Conservation (phyloP, 2,329 filamentous ascomycete species). For the Penicillium sp. region DNA sequence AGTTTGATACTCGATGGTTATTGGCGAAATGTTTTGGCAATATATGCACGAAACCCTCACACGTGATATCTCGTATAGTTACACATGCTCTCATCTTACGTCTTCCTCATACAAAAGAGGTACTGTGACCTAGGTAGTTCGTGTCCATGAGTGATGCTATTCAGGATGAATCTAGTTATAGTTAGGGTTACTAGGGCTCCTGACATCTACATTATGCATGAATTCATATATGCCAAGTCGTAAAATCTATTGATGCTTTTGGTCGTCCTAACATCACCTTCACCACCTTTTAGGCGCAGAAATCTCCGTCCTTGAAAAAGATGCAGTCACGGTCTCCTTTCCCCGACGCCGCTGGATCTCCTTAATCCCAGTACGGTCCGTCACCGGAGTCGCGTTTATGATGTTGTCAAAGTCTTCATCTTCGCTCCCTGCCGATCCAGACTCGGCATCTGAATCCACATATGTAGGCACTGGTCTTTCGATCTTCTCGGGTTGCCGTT, state of each 20-base stretch:
- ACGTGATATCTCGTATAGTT: neutral
- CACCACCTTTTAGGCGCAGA: constrained; percentile 47
- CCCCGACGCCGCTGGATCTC: constrained; percentile 55
- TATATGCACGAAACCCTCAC: neutral
- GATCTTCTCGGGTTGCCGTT: constrained; percentile 58
- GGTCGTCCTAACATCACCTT: neutral
- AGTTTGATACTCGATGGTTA: neutral
- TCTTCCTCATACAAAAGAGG: neutral
- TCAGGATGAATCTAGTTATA: too few relatives aligned
- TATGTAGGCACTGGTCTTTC: constrained; percentile 50
- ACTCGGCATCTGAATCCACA: constrained; percentile 62
- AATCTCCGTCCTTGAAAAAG: constrained; percentile 47
- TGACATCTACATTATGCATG: too few relatives aligned
- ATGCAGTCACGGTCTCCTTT: constrained; percentile 47
- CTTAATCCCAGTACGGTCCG: constrained; percentile 71
- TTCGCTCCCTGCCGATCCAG: constrained; percentile 61
- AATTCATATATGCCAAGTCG: neutral
- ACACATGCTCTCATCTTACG: neutral
- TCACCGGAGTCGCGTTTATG: constrained; percentile 83
- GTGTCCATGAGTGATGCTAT: too few relatives aligned
- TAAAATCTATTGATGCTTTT: neutral
- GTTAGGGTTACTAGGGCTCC: too few relatives aligned
- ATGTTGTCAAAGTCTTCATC: constrained; percentile 85
- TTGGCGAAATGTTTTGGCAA: neutral
- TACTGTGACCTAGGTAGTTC: neutral